Percentiles rank a stretch among this genome's conserved stretches.
phyloP scores from a whole-genome alignment of 2,329 filamentous ascomycete genomes.

The Cercospora citrullina region DNA sequence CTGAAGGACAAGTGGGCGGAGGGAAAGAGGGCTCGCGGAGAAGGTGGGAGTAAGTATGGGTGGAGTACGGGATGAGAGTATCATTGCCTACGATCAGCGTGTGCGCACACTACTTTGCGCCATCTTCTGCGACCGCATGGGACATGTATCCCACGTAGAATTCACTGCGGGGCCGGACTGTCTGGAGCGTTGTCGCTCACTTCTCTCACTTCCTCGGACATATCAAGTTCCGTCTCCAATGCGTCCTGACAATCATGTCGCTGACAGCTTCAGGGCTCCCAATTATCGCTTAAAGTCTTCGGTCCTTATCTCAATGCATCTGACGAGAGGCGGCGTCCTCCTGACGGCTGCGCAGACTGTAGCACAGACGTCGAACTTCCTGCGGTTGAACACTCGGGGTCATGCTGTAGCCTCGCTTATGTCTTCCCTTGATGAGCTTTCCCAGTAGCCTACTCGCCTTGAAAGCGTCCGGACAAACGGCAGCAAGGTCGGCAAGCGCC shows the following conservation, averaged over 20 bases:
- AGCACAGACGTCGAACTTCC: background rate
- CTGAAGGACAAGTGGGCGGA: constrained; percentile 89
- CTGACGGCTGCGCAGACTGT: background rate
- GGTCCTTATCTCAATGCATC: too few relatives aligned
- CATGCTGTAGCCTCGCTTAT: background rate
- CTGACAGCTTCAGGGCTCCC: too few relatives aligned
- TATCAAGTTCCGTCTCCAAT: too few relatives aligned
- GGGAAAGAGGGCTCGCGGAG: constrained; percentile 74
- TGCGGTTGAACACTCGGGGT: background rate
- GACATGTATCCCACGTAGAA: too few relatives aligned
- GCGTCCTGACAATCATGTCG: too few relatives aligned
- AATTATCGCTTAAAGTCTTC: too few relatives aligned
- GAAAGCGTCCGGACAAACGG: background rate
- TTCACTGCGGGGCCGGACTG: too few relatives aligned
- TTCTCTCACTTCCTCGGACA: too few relatives aligned
- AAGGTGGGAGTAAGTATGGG: constrained; percentile 45
- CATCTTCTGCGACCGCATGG: too few relatives aligned
- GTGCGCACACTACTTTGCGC: too few relatives aligned
- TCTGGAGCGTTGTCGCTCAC: too few relatives aligned
- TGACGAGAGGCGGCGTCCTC: background rate
- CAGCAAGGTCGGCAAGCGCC: background rate
- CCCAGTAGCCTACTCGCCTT: background rate
- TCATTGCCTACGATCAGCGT: background rate
- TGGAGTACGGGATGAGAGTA: constrained; percentile 21
- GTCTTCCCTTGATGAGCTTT: background rate